Conservation (phyloP, 139 green algal genomes). For the Micromonas pusilla region DNA sequence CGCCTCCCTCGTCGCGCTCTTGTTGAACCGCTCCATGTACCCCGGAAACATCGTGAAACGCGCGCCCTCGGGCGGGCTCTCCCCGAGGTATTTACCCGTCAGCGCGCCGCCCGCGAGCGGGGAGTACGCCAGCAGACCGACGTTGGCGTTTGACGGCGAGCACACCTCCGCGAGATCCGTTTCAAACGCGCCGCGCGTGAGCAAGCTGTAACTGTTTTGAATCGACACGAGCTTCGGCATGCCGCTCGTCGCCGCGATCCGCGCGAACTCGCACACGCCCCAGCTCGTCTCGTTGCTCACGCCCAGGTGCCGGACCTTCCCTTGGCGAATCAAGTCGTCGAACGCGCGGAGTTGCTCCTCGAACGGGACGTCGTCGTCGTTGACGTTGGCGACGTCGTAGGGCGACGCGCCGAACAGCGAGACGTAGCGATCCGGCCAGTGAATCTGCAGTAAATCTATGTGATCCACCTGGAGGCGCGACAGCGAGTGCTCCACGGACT, state of each 20-base stretch:
- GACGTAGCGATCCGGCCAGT: slow-evolving; percentile 59
- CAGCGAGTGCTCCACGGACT: slow-evolving; percentile 61
- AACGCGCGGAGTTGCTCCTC: slow-evolving; percentile 79
- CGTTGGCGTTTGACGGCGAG: slow-evolving; percentile 50
- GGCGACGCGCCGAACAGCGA: slow-evolving; percentile 67
- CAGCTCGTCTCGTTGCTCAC: slow-evolving; percentile 84
- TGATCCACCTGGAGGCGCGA: slow-evolving; percentile 65
- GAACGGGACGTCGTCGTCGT: slow-evolving; percentile 58
- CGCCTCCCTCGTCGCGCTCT: not conserved
- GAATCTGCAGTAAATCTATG: slow-evolving; percentile 82
- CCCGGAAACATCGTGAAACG: slow-evolving; percentile 36
- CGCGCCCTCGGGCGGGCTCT: not conserved
- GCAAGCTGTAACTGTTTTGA: slow-evolving; percentile 62
- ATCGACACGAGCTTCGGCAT: slow-evolving; percentile 72
- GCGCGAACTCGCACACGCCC: slow-evolving; percentile 66
- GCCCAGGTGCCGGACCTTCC: slow-evolving; percentile 85
- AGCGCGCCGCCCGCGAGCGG: slow-evolving; percentile 49
- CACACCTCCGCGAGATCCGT: slow-evolving; percentile 72
- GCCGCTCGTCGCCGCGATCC: slow-evolving; percentile 27
- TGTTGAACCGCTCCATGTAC: slow-evolving; percentile 31
- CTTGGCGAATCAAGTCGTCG: slow-evolving; percentile 65
- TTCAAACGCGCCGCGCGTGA: slow-evolving; percentile 65
- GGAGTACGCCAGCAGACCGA: slow-evolving; percentile 79
- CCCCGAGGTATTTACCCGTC: slow-evolving; percentile 36
- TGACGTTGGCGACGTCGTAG: slow-evolving; percentile 57